These are phyloP conservation scores for Scopulariopsis brevicaulis DNA, from an alignment of 2,329 filamentous ascomycete species.

Conservation along the genomic window DNA sequence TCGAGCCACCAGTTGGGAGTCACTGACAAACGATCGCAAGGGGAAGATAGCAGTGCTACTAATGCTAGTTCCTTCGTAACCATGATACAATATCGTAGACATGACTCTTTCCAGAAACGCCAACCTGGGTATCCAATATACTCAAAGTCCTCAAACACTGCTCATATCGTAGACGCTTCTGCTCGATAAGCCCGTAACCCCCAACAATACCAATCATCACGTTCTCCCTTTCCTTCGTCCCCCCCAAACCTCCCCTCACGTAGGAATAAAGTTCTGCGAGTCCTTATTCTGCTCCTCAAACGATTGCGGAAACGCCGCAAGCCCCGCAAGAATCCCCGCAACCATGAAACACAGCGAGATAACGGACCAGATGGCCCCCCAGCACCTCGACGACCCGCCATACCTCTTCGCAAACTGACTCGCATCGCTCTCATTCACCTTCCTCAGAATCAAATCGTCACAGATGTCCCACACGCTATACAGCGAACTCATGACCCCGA, in stretches of 20 bases:
- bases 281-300: conserved; percentile 58
- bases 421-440: conserved; percentile 66
- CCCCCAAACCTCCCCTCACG: conserved; percentile 9
- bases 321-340: conserved; percentile 59
- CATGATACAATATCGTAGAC: no score
- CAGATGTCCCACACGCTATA: conserved; percentile 83
- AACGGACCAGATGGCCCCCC: conserved; percentile 69
- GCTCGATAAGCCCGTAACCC: background rate
- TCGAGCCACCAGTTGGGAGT: no score
- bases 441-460: conserved; percentile 69
- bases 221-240: background rate
- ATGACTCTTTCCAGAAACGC: no score
- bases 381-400: conserved; percentile 69
- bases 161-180: background rate
- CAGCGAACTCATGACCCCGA: conserved; percentile 70
- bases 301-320: conserved; percentile 65
- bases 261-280: conserved; percentile 54
- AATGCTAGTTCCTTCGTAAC: no score
- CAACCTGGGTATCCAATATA: no score
- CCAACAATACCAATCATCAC: background rate
- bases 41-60: no score
- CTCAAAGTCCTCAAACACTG: no score
- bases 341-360: conserved; percentile 64
- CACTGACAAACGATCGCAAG: no score
- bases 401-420: conserved; percentile 70